phyloP scores from a whole-genome alignment of 768 basidiomycete species.

The Dioszegia hungarica region DNA sequence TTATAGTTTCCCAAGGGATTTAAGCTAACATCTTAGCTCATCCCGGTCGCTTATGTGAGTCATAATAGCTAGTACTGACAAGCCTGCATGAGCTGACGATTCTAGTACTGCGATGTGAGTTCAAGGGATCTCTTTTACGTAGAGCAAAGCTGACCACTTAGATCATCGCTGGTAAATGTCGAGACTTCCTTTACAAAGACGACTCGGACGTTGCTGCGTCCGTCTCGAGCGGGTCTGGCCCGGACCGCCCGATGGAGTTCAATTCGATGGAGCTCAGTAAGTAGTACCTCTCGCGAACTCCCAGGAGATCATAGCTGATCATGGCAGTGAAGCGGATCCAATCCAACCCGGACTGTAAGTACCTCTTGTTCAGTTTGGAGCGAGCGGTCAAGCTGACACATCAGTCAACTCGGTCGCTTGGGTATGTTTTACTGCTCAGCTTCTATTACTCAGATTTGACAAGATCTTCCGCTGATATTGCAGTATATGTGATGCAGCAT shows the following conservation, averaged over 20 bases:
- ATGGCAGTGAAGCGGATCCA: slow-evolving; percentile 8
- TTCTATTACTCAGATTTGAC: too few relatives aligned
- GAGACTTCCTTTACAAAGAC: slow-evolving; percentile 18
- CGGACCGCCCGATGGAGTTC: not conserved
- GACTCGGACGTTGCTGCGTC: slow-evolving; percentile 15
- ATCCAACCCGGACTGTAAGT: slow-evolving; percentile 7
- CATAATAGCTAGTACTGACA: too few relatives aligned
- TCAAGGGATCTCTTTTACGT: not conserved
- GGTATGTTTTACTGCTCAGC: not conserved
- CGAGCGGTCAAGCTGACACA: not conserved
- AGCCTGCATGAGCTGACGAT: too few relatives aligned
- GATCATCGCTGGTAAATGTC: slow-evolving; percentile 22
- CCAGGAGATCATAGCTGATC: not conserved
- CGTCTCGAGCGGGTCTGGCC: slow-evolving; percentile 6
- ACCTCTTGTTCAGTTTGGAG: too few relatives aligned
- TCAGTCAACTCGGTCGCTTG: slow-evolving; percentile 17
- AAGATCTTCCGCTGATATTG: not conserved
- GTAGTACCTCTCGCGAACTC: not conserved
- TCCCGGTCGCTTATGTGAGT: slow-evolving; percentile 22
- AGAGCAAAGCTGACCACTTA: not conserved
- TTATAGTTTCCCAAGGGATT: not conserved
- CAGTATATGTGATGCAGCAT: slow-evolving; percentile 8
- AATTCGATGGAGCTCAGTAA: slow-evolving; percentile 15
- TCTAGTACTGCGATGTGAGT: slow-evolving; percentile 28
- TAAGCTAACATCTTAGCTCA: slow-evolving; percentile 5